These are phyloP conservation scores for Phellinidium pouzarii DNA, from an alignment of 1,284 basidiomycete species.

Conservation along the genomic window DNA sequence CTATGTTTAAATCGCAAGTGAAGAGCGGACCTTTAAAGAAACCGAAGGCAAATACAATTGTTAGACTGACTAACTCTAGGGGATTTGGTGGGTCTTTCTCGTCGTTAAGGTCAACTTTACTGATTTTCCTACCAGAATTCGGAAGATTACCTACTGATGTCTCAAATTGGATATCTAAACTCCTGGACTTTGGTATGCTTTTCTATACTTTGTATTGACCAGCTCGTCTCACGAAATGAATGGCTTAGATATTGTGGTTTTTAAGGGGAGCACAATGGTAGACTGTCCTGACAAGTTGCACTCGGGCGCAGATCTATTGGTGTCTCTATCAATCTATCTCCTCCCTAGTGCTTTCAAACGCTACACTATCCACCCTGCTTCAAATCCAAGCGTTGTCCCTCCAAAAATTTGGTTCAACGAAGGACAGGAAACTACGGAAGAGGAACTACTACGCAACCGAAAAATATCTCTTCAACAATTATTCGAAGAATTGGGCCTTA, in stretches of 20 bases:
- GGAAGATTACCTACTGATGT: conserved; percentile 64
- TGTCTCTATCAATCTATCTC: conserved; percentile 65
- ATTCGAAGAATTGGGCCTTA: conserved; percentile 59
- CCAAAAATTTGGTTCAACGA: conserved; percentile 49
- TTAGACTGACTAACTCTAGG: conserved; percentile 56
- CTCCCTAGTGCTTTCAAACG: conserved; percentile 57
- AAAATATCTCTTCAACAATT: conserved; percentile 61
- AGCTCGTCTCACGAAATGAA: not conserved
- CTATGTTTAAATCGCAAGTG: conserved; percentile 56
- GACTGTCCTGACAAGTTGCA: conserved; percentile 61
- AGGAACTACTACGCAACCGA: conserved; percentile 68
- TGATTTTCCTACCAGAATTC: conserved; percentile 45
- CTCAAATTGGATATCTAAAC: conserved; percentile 61
- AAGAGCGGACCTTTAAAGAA: conserved; percentile 37
- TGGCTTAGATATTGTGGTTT: conserved; percentile 52
- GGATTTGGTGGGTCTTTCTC: conserved; percentile 51
- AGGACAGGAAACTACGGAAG: conserved; percentile 67
- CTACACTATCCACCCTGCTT: conserved; percentile 30
- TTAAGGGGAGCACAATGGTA: conserved; percentile 55
- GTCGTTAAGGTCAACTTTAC: conserved; percentile 12
- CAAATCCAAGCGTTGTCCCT: conserved; percentile 26
- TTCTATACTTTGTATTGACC: not conserved
- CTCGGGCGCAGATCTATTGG: conserved; percentile 63
- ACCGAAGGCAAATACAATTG: conserved; percentile 56
- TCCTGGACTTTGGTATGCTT: conserved; percentile 60